Conservation (phyloP, 352 stramenopile species). For the Pythium volutum region DNA sequence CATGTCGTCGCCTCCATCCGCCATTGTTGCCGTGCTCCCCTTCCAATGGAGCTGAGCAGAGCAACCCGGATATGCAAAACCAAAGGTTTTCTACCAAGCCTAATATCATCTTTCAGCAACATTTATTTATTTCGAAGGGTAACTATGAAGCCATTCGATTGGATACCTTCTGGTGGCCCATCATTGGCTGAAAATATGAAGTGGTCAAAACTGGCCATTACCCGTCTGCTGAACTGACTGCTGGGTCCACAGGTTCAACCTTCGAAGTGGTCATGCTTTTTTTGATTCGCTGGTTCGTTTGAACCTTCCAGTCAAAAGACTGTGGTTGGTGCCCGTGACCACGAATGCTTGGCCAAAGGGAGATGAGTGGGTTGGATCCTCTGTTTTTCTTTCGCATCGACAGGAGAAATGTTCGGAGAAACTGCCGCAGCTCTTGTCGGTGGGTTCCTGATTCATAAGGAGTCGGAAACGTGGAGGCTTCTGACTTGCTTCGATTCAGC, state of each 20-base stretch:
- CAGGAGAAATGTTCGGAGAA: not conserved
- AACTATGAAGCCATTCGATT: constrained; percentile 1
- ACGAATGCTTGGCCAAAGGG: not conserved
- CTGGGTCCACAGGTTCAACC: constrained; percentile 12
- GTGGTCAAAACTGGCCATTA: constrained; percentile 1
- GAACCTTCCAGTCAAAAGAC: not conserved
- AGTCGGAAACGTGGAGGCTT: constrained; percentile 9
- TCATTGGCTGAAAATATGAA: constrained; percentile 11
- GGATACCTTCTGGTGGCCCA: not conserved
- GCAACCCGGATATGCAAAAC: constrained; percentile 16
- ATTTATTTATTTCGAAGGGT: not conserved
- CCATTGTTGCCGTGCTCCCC: constrained; percentile 15
- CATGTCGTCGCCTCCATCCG: constrained; percentile 38
- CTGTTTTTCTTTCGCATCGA: not conserved
- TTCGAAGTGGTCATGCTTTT: constrained; percentile 1
- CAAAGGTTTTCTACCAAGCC: not conserved
- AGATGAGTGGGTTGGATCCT: too few relatives aligned
- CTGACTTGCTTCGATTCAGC: constrained; percentile 18
- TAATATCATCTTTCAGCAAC: not conserved
- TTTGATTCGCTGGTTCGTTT: constrained; percentile 7
- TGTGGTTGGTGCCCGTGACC: not conserved
- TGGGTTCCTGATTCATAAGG: constrained; percentile 2
- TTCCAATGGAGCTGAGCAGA: constrained; percentile 23
- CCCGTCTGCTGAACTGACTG: constrained; percentile 14
- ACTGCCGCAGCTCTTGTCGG: not conserved